Base-by-base conservation (phyloP, 176 grass and related monocot genomes). In the Oropetium thomaeum region DNA sequence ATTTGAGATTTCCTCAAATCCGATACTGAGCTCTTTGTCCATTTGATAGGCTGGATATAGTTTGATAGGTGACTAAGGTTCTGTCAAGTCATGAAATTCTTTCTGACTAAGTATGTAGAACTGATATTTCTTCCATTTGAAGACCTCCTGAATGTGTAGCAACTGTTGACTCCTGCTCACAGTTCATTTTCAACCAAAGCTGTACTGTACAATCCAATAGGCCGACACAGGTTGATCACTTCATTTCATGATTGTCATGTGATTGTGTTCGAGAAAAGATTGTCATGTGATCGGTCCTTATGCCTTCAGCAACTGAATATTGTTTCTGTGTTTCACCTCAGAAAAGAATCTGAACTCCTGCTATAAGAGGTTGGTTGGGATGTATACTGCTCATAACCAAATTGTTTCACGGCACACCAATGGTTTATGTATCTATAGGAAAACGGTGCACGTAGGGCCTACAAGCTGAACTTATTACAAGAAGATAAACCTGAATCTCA, bases 21-120 rank as follows among this genome's bases (percentile, higher is more conserved):
- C 35, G 44, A 35, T 44, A 58, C 71, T 68, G 40, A 73, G 31
- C 3, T 54, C 5, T 70, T 28, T 60, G 1, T 16, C 27, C 31
- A 10, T 35, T 60, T 37, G 38, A 39, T 28, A 82, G 80, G 80
- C 70, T 27, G 26, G 8, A 23, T 67, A 58, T 74, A 69, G 51
- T 58, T 30, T 30, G 15, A 59, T 75, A 16, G 12, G 47, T 41
- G 22, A 42, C 8, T 22, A 23, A 69, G 81, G 48, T 37, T 59
- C n/a, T 60, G 38, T 16, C 80, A 38, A 60, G 22, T 22, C 29
- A 19, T 27, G 5, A 44, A 45, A 22, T 67, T 55, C 39, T 45
- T 48, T 63, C 42, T 68, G 37, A 8, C 28, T 60, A 29, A 29
- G 54, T 67, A 74, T 34, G 44, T 30, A 54, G n/a, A n/a, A n/a